Base-by-base conservation (phyloP, 1,284 basidiomycete genomes). In the Moesziomyces globuligerus region DNA sequence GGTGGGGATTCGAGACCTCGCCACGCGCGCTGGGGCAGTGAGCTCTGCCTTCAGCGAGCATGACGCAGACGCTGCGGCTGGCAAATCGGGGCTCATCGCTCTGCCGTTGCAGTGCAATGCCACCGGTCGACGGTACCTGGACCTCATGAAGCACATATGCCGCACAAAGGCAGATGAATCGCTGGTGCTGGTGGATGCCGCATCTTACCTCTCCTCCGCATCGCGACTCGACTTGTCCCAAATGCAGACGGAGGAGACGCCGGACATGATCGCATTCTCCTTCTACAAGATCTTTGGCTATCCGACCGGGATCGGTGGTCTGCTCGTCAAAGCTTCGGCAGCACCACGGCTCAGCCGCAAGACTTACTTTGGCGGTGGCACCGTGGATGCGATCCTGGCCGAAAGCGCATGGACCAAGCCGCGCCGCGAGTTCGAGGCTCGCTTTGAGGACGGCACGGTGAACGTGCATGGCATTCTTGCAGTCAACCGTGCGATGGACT, bases 271-370 rank as follows among this genome's bases (percentile, higher is more conserved):
- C 18, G 65, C 72, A 0, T 76, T 75, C 44, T 76, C 75, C 4
- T 75, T 75, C 49, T 71, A 72, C 53, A 77, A 77, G 66, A 61
- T 77, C 23, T 72, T 75, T 34, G 75, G 75, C 37, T 71, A 64
- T 26, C 74, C 74, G 1, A 75, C 75, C 4, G 75, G 75, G 8
- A 51, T 77, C 2, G 75, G 75, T 11, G 75, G 69, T 2, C 47
- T 75, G 10, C 56, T 77, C 17, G 68, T 77, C 36, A 72, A 62
- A 32, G 17, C 46, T 4, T 64, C 49, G 1, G 57, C 64, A 9
- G 43, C 59, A 17, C 42, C 55, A 38, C 43, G 37, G 20, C 53
- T 77, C 7, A 24, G 13, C 18, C 38, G 45, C 47, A 77, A 77
- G 44, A 48, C 45, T 1, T 77, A 65, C 44, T 71, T 43, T 44